Conservation (phyloP, 108 stramenopile genomes). For the Nitzschia putrida region DNA sequence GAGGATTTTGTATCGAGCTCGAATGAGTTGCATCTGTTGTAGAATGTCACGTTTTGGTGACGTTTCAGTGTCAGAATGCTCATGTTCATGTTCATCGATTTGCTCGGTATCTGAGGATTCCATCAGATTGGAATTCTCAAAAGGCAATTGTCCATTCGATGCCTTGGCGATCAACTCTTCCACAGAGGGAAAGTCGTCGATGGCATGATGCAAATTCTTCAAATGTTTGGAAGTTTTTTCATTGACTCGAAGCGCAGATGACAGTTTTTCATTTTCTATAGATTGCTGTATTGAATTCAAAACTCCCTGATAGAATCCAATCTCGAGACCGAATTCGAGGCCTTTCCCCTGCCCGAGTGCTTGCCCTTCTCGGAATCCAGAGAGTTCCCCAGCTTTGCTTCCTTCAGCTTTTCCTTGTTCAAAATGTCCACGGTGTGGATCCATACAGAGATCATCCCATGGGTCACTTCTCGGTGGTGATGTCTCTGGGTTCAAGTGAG, state of each 20-base stretch:
- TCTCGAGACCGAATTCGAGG: constrained; percentile 50
- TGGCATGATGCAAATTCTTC: constrained; percentile 17
- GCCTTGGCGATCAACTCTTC: constrained; percentile 18
- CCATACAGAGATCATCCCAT: constrained; percentile 20
- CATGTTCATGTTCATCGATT: constrained; percentile 1
- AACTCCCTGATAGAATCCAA: constrained; percentile 44
- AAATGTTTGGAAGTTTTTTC: constrained; percentile 9
- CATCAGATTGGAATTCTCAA: neutral
- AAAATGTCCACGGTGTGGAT: constrained; percentile 12
- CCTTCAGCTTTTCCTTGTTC: constrained; percentile 40
- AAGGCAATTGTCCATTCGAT: too few relatives aligned
- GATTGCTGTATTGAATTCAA: neutral
- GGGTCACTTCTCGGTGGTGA: neutral
- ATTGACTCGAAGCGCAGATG: neutral
- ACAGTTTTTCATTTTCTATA: neutral
- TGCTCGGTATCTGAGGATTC: neutral
- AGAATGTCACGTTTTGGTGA: constrained; percentile 26
- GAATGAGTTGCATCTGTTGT: constrained; percentile 42
- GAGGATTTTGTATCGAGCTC: constrained; percentile 51
- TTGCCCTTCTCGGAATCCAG: constrained; percentile 47
- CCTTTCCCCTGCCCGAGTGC: constrained; percentile 41
- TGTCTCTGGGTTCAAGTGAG: too few relatives aligned
- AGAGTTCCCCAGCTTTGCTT: constrained; percentile 29
- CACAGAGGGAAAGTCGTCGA: constrained; percentile 24
- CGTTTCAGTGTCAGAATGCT: neutral